Conservation (phyloP, 2,329 filamentous ascomycete species). For the Moelleriella libera region DNA sequence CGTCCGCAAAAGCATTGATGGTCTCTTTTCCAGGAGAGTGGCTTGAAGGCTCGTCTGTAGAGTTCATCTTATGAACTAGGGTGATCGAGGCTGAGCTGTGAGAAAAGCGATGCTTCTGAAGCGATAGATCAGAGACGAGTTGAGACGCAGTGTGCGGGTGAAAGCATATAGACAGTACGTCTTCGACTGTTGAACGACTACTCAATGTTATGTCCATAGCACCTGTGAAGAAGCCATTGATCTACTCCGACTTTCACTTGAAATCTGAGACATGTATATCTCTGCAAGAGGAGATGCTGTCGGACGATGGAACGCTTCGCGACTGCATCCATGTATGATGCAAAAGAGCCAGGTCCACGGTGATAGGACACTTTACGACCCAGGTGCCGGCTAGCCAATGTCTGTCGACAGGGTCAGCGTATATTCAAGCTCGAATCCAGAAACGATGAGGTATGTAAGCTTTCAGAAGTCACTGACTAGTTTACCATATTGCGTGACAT, state of each 20-base stretch:
- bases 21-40: slow-evolving; percentile 6
- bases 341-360: not conserved
- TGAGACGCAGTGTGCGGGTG: slow-evolving; percentile 2
- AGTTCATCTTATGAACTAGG: slow-evolving; percentile 5
- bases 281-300: not conserved
- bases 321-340: slow-evolving; percentile 1
- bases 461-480: slow-evolving; percentile 6
- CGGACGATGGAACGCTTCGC: slow-evolving; percentile 3
- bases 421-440: not conserved
- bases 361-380: not conserved
- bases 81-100: not conserved
- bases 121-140: not conserved
- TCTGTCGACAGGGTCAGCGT: not conserved
- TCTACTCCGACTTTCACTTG: slow-evolving; percentile 1
- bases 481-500: not conserved
- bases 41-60: slow-evolving; percentile 5
- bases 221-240: not conserved
- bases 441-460: slow-evolving; percentile 5
- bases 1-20: not conserved
- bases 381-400: not conserved
- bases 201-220: slow-evolving; percentile 3
- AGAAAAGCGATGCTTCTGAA: not conserved
- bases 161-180: slow-evolving; percentile 4
- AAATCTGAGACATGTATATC: slow-evolving; percentile 2
- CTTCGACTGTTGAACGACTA: not conserved